Evolutionary conservation across 2,329 filamentous ascomycete species (phyloP).

Genomic region (Nemania bipapillata): DNA sequence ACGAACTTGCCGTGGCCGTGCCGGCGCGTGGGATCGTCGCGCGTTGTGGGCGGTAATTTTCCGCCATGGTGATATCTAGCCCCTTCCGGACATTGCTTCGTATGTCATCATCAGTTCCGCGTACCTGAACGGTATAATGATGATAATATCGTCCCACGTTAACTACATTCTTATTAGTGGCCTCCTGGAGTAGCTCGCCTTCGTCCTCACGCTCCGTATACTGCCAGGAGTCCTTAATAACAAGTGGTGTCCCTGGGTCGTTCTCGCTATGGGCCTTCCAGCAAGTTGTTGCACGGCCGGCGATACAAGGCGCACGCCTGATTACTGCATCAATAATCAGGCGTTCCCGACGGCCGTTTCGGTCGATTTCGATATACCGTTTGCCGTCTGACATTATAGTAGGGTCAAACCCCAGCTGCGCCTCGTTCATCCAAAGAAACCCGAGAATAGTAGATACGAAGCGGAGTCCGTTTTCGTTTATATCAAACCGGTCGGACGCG

Average conservation of each 20-base stretch:
- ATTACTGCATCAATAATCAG: constrained; percentile 56
- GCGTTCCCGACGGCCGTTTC: constrained; percentile 53
- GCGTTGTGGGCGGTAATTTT: constrained; percentile 32
- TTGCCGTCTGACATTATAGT: constrained; percentile 53
- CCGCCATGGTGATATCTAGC: constrained; percentile 49
- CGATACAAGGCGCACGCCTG: constrained; percentile 49
- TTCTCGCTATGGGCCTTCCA: constrained; percentile 57
- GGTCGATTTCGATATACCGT: constrained; percentile 55
- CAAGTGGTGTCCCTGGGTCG: constrained; percentile 50
- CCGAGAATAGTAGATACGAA: constrained; percentile 56
- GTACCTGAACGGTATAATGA: constrained; percentile 55
- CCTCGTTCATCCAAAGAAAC: constrained; percentile 56
- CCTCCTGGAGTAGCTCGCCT: constrained; percentile 54
- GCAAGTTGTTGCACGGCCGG: constrained; percentile 55
- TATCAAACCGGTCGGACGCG: constrained; percentile 58
- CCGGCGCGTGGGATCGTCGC: constrained; percentile 32
- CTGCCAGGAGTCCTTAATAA: constrained; percentile 62
- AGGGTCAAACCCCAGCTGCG: constrained; percentile 58
- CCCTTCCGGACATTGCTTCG: constrained; percentile 48
- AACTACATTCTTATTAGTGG: constrained; percentile 51
- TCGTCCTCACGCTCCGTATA: constrained; percentile 56
- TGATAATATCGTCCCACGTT: constrained; percentile 58
- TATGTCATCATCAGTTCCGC: constrained; percentile 52
- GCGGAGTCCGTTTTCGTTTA: constrained; percentile 55
- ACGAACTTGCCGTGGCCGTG: background rate